These are phyloP conservation scores for Mycena sanguinolenta DNA, from an alignment of 768 basidiomycete genomes.

Conservation along the genomic window DNA sequence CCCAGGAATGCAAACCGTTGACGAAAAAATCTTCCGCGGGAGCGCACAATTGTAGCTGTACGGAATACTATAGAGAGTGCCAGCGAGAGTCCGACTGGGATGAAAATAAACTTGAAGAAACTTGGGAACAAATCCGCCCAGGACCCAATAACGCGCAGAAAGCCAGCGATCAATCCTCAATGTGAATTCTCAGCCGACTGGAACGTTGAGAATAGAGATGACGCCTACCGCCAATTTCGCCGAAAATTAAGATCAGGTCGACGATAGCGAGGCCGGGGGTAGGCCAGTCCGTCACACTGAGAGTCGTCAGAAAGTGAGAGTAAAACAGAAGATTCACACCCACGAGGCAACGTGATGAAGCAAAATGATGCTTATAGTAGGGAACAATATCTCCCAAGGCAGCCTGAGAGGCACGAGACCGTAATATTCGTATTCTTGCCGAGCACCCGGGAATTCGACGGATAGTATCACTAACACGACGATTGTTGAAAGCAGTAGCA, in stretches of 20 bases:
- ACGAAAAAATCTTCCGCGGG: not conserved
- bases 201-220: not conserved
- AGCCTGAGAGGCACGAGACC: too few species aligned
- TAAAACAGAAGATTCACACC: too few species aligned
- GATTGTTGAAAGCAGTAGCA: not conserved
- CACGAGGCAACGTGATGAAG: not conserved
- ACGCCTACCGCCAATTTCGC: not conserved
- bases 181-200: not conserved
- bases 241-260: not conserved
- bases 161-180: not conserved
- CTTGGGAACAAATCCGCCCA: not conserved
- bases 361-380: not conserved
- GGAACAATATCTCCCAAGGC: too few species aligned
- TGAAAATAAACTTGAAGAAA: not conserved
- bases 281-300: not conserved
- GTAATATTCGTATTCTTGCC: too few species aligned
- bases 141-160: too few species aligned
- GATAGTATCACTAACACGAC: not conserved
- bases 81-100: not conserved
- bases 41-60: not conserved
- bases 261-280: not conserved
- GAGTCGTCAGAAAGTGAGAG: not conserved
- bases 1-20: conserved; percentile 1
- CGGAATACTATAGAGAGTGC: not conserved
- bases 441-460: too few species aligned